Evolutionary conservation across 139 green algal species (phyloP).

Genomic region (Yamagishiella unicocca): DNA sequence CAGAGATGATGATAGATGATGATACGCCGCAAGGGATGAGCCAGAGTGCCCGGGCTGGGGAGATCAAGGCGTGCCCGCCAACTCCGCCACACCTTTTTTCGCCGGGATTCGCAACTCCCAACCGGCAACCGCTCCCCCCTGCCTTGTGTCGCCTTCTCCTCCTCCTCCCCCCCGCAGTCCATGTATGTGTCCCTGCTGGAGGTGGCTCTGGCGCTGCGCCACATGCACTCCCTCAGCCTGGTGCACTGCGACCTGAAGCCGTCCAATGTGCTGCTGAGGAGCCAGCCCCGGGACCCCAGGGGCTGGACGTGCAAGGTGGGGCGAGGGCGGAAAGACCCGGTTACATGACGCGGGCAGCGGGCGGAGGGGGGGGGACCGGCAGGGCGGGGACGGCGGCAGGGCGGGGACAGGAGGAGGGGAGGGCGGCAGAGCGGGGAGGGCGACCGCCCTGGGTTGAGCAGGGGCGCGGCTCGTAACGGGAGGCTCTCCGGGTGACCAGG

Average conservation of each 20-base stretch:
- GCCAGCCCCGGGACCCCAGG: conserved; percentile 32
- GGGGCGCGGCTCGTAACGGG: too few relatives aligned
- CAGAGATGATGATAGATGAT: not conserved
- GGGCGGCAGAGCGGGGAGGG: not conserved
- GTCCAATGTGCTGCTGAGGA: conserved; percentile 72
- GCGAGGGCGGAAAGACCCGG: too few relatives aligned
- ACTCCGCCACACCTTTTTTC: too few relatives aligned
- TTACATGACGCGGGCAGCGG: too few relatives aligned
- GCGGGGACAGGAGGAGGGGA: too few relatives aligned
- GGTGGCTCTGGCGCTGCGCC: conserved; percentile 47
- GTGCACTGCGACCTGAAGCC: conserved; percentile 82
- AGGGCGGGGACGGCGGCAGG: not conserved
- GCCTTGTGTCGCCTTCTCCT: not conserved
- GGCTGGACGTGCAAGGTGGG: conserved; percentile 54
- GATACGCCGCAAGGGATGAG: too few relatives aligned
- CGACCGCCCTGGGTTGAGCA: too few relatives aligned
- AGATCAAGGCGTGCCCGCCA: too few relatives aligned
- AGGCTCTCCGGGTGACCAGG: too few relatives aligned
- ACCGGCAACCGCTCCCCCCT: too few relatives aligned
- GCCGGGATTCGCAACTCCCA: too few relatives aligned
- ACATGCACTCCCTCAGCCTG: conserved; percentile 70
- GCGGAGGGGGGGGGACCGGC: not conserved
- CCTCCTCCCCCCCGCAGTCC: not conserved
- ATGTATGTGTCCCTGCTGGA: conserved; percentile 49
- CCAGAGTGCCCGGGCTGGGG: too few relatives aligned